phyloP scores from a whole-genome alignment of 2,329 filamentous ascomycete species.

The Xylariomycetidae sp. region DNA sequence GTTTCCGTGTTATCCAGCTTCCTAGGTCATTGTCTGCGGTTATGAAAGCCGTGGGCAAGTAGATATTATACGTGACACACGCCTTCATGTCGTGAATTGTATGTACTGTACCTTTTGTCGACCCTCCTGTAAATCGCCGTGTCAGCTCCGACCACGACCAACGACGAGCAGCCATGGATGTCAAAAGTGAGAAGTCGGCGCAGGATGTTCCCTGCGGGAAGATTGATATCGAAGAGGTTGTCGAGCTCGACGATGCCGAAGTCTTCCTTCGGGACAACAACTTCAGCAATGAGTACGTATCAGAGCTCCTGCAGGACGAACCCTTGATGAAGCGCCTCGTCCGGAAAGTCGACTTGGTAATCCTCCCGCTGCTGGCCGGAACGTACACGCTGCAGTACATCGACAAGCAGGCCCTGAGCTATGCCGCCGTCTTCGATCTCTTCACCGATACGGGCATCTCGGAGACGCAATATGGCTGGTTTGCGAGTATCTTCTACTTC shows the following conservation, averaged over 20 bases:
- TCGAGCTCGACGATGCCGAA: slow-evolving; percentile 41
- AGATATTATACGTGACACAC: too few species aligned
- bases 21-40: too few species aligned
- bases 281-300: slow-evolving; percentile 34
- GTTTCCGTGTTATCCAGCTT: too few species aligned
- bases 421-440: slow-evolving; percentile 50
- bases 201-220: slow-evolving; percentile 1
- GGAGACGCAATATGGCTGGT: slow-evolving; percentile 43
- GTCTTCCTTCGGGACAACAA: slow-evolving; percentile 43
- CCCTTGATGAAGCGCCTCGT: slow-evolving; percentile 23
- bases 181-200: slow-evolving; percentile 3
- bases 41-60: too few species aligned
- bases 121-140: too few species aligned
- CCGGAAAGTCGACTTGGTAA: slow-evolving; percentile 41
- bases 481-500: slow-evolving; percentile 52
- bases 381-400: slow-evolving; percentile 49
- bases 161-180: too few species aligned
- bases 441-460: slow-evolving; percentile 42
- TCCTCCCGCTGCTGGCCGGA: slow-evolving; percentile 45
- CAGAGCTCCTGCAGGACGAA: slow-evolving; percentile 38
- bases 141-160: too few species aligned
- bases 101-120: too few species aligned
- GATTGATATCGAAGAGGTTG: slow-evolving; percentile 2
- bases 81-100: too few species aligned
- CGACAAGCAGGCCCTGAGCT: slow-evolving; percentile 49